Evolutionary conservation across 768 basidiomycete species (phyloP).

Genomic region (Tricholomella constricta): DNA sequence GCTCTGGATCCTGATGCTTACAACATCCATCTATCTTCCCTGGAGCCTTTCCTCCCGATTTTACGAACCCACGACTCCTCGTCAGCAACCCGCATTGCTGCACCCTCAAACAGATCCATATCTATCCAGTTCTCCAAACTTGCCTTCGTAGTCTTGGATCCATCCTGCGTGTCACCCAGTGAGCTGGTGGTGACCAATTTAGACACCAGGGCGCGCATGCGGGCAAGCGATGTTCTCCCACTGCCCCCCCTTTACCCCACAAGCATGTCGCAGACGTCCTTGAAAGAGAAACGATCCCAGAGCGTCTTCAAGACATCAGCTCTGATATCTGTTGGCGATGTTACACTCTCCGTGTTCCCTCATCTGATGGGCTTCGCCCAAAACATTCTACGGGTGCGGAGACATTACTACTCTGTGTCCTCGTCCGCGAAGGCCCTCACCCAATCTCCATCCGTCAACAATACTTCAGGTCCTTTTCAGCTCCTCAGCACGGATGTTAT

Average conservation of each 20-base stretch:
- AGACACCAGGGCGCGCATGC: slow-evolving; percentile 22
- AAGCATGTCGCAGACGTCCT: slow-evolving; percentile 48
- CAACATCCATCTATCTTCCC: slow-evolving; percentile 29
- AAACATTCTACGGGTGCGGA: slow-evolving; percentile 52
- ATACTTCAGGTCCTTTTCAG: neutral
- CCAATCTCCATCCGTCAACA: slow-evolving; percentile 2
- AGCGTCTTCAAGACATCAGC: slow-evolving; percentile 33
- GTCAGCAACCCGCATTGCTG: neutral
- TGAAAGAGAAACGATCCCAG: slow-evolving; percentile 36
- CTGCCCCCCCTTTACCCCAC: slow-evolving; percentile 12
- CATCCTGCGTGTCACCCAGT: slow-evolving; percentile 33
- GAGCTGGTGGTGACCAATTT: slow-evolving; percentile 37
- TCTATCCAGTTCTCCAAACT: slow-evolving; percentile 30
- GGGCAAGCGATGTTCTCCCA: slow-evolving; percentile 25
- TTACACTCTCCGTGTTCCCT: slow-evolving; percentile 50
- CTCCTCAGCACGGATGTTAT: slow-evolving; percentile 37
- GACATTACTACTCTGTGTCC: slow-evolving; percentile 30
- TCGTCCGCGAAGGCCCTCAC: slow-evolving; percentile 11
- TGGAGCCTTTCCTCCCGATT: slow-evolving; percentile 32
- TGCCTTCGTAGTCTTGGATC: slow-evolving; percentile 36
- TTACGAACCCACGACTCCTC: slow-evolving; percentile 11
- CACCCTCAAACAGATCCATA: slow-evolving; percentile 13
- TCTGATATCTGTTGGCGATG: slow-evolving; percentile 40
- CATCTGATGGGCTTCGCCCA: slow-evolving; percentile 63
- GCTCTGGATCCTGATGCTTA: slow-evolving; percentile 48